Evolutionary conservation across 169 alveolate species (phyloP), one percentile per base, ranked within the genome.

Genomic region (Plasmodium adleri): DNA sequence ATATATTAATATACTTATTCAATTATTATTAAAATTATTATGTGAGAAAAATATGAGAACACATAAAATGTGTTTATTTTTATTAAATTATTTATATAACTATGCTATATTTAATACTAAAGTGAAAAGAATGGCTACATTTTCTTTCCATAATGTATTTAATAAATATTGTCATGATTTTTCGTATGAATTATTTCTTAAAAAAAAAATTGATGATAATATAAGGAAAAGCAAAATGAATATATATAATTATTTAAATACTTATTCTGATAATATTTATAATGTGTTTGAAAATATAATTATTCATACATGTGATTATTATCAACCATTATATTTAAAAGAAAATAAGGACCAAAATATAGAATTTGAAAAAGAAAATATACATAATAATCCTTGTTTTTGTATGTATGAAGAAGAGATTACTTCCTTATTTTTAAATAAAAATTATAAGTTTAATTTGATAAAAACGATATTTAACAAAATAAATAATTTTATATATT

Each of bases 1-100:
- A 45, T 39, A 83, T 22, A 58, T 83, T 54, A 83, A 83, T 20
- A 68, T 68, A 54, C 45, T 83, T 20, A 83, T 59, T 49, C 91
- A 83, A 60, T 26, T 83, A 62, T 59, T 83, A 50, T 63, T 83
- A 47, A 83, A 83, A 67, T 59, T 83, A 43, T 58, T 83, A 17
- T 83, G 91, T 22, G 91, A 83, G 32, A 83, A 83, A 67, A 83
- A 83, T 56, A 56, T 83, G 22, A n/a, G 91, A 17, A 83, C 91
- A 58, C 76, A 83, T 49, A 83, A 83, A 32, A 83, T 39, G 83
- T 83, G 91, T 13, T 68, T 83, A 15, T 83, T 68, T 15, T 47
- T 83, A 32, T 22, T 83, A 32, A 83, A 83, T 50, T 83, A 83
- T 68, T 47, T 83, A 54, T 83, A 68, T 72, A 83, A 83, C 56